These are phyloP conservation scores for Capsicum chinense DNA, from an alignment of 257 asterid genomes.

Conservation along the genomic window DNA sequence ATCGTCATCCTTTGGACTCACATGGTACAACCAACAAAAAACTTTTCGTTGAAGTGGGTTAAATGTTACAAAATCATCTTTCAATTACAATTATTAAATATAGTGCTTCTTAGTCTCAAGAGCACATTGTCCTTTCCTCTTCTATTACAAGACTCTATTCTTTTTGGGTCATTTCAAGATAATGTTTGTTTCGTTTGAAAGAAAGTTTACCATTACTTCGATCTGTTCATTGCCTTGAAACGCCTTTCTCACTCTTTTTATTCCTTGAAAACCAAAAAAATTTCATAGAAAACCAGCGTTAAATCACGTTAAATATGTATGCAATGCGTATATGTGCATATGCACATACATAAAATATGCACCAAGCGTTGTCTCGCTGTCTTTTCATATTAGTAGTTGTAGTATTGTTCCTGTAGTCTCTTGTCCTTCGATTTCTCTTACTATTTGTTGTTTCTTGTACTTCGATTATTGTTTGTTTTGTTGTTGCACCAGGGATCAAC, in stretches of 20 bases:
- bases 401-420: too few species aligned
- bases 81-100: background rate
- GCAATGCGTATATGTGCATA: background rate
- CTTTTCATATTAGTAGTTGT: too few species aligned
- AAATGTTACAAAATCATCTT: background rate
- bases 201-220: background rate
- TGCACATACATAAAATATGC: background rate
- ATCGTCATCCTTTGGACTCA: background rate
- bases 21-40: background rate
- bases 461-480: too few species aligned
- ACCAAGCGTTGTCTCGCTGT: too few species aligned
- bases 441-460: too few species aligned
- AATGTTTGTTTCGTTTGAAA: background rate
- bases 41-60: background rate
- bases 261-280: background rate
- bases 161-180: background rate
- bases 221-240: background rate
- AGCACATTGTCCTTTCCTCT: background rate
- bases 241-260: background rate
- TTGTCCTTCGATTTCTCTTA: too few species aligned
- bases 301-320: background rate
- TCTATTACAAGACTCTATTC: background rate
- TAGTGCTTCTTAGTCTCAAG: background rate
- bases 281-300: background rate
- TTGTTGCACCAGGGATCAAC: too few species aligned